Evolutionary conservation across 2,329 filamentous ascomycete genomes (phyloP), one percentile per base, ranked within the genome.

Genomic region (Fusarium brachygibbosum): DNA sequence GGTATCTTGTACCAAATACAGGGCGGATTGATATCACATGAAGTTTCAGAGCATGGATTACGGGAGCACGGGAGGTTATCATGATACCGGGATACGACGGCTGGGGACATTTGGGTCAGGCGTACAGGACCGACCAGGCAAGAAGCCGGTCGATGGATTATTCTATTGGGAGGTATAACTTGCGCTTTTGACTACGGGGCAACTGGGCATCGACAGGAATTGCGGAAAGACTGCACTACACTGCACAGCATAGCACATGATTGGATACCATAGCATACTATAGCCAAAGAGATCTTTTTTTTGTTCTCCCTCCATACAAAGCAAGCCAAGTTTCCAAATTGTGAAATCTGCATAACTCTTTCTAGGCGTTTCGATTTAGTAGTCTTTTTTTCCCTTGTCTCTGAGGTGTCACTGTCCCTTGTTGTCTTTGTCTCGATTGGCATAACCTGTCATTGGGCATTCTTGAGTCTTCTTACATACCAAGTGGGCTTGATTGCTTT

Each of bases 11-110:
- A 77, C 69, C 75, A 77, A 76, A 72, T 73, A 71, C 63, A 74
- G 68, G 68, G 61, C 65, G 74, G 75, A 69, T 76, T 76, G 75
- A 72, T 66, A 72, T 74, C 67, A 69, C 69, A 73, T 73, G 71
- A 71, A 76, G 68, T 74, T 79, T 76, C 74, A 75, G 74, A 74
- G 73, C 76, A 78, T 77, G 78, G 76, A 75, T 77, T 70, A 68
- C 61, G 75, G 76, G 76, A 76, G 72, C 74, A 74, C 66, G 61
- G 70, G 71, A 74, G 64, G 69, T 71, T 69, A 71, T 75, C 50
- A 77, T 74, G 76, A 78, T 71, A 74, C 71, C 71, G 75, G 76
- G 75, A 77, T 44, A 77, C 70, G 74, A 75, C 63, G 71, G 62
- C 61, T 62, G 55, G 68, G 68, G 67, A 66, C 52, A 66, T 63